Evolutionary conservation across 2,329 filamentous ascomycete genomes (phyloP), one percentile per base, ranked within the genome.

Genomic region (Penicillium sp.): DNA sequence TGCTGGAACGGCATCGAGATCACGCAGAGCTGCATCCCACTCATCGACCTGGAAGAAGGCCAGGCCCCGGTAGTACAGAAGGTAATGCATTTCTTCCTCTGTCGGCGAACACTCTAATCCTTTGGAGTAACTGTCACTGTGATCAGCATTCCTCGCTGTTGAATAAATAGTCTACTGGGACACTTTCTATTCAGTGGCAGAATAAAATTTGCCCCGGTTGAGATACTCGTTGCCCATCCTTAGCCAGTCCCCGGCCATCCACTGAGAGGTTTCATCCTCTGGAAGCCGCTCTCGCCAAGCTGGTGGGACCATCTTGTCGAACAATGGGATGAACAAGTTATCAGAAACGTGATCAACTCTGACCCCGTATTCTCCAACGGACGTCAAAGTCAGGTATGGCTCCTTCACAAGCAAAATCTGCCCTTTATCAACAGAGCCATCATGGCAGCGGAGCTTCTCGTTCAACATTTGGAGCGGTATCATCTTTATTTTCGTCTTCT

Each of bases 341-440:
- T 85, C 82, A n/a, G 76, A 78, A 15, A 80, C 63, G 62, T 86
- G 83, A 57, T 86, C 82, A 13, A 83, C 78, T 6, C 81, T 75
- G n/a, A 86, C 27, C 0, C 69, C 72, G 64, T 81, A 81, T 0
- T 68, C 47, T 2, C 77, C 76, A 29, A 77, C 66, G 0, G 62
- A 65, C n/a, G 71, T 71, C 0, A 64, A 25, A 58, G 79, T 81
- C 61, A 84, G 77, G 61, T 77, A 84, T 0, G 82, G 82, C 57
- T 86, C 82, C 61, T 84, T 86, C 25, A 86, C 49, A 27, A 84
- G 64, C 12, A 77, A 72, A 0, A 78, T 61, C 15, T 66, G 68
- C 1, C 70, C 69, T n/a, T 43, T 25, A 1, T 13, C 25, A 19
- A 36, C 21, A n/a, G 3, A 13, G 15, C 10, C 27, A 25, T 33